phyloP scores from a whole-genome alignment of 2,329 filamentous ascomycete genomes.

The Aspergillus terreus region DNA sequence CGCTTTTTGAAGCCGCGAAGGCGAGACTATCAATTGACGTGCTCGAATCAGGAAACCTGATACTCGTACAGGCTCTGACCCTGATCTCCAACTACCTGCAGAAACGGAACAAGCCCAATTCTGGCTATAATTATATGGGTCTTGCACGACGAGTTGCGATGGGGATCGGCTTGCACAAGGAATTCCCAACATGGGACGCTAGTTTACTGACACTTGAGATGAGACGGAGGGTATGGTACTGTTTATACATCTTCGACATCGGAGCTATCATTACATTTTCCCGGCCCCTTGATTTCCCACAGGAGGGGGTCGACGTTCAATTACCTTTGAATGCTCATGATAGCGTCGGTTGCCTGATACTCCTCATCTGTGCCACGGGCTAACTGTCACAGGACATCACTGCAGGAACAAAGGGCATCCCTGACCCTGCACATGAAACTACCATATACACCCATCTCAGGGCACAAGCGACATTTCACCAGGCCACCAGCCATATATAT shows the following conservation, averaged over 20 bases:
- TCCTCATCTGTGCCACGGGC: background rate
- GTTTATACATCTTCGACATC: constrained; percentile 35
- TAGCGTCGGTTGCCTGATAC: background rate
- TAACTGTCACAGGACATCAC: background rate
- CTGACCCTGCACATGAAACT: background rate
- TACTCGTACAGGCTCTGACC: constrained; percentile 38
- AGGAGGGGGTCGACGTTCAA: constrained; percentile 33
- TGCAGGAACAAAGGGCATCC: background rate
- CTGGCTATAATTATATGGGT: constrained; percentile 40
- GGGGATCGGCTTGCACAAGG: constrained; percentile 41
- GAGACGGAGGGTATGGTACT: constrained; percentile 25
- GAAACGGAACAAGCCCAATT: constrained; percentile 42
- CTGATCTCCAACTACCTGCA: constrained; percentile 42
- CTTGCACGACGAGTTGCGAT: constrained; percentile 40
- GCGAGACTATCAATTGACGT: constrained; percentile 32
- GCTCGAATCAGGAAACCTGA: constrained; percentile 41
- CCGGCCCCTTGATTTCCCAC: constrained; percentile 38
- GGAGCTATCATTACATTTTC: constrained; percentile 43
- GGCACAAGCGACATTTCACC: constrained; percentile 28
- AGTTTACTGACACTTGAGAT: constrained; percentile 26
- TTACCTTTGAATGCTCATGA: constrained; percentile 35
- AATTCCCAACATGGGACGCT: constrained; percentile 35
- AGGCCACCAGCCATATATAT: constrained; percentile 28
- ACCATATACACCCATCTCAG: constrained; percentile 31
- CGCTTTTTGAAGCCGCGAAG: constrained; percentile 37